These are phyloP conservation scores for Daldinia vernicosa DNA, from an alignment of 495 filamentous ascomycete genomes.

Conservation along the genomic window DNA sequence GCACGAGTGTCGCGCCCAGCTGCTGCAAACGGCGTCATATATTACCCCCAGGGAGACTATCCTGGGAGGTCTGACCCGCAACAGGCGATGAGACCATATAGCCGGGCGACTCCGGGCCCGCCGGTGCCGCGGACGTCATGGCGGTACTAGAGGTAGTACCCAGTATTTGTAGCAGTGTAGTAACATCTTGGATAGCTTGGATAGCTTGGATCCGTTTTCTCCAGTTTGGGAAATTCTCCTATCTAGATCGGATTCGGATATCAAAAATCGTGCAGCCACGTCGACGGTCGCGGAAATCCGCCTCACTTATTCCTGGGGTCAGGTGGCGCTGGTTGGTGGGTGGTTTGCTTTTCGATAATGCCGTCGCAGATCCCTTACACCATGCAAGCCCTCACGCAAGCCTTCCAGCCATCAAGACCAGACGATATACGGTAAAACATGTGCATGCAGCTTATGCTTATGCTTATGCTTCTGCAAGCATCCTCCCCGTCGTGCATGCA, in stretches of 20 bases:
- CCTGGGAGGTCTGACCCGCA: conserved; percentile 32
- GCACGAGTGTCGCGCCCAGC: conserved; percentile 28
- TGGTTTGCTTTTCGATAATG: not conserved
- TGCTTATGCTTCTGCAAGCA: no score
- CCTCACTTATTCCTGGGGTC: conserved; percentile 20
- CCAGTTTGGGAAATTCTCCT: conserved; percentile 19
- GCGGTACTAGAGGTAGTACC: conserved; percentile 13
- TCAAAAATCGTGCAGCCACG: conserved; percentile 29
- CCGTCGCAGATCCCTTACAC: conserved; percentile 31
- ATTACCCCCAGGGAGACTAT: conserved; percentile 28
- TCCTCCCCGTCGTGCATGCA: conserved; percentile 33
- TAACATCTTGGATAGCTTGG: not conserved
- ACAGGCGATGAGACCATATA: conserved; percentile 28
- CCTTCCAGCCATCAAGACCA: not conserved
- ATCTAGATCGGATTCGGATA: conserved; percentile 36
- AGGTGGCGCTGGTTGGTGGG: conserved; percentile 14
- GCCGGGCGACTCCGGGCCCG: conserved; percentile 32
- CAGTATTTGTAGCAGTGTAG: not conserved
- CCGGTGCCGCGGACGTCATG: conserved; percentile 33
- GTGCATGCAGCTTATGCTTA: conserved; percentile 38
- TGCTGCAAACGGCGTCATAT: conserved; percentile 43
- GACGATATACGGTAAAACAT: conserved; percentile 23
- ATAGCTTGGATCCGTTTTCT: conserved; percentile 1
- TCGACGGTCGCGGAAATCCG: conserved; percentile 33
- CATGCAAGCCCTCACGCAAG: not conserved